A percentile compares a stretch with the other conserved stretches of the same genome.
These are phyloP conservation scores for Pyrenophora tritici-repentis DNA, from an alignment of 2,329 filamentous ascomycete genomes.

Conservation along the genomic window DNA sequence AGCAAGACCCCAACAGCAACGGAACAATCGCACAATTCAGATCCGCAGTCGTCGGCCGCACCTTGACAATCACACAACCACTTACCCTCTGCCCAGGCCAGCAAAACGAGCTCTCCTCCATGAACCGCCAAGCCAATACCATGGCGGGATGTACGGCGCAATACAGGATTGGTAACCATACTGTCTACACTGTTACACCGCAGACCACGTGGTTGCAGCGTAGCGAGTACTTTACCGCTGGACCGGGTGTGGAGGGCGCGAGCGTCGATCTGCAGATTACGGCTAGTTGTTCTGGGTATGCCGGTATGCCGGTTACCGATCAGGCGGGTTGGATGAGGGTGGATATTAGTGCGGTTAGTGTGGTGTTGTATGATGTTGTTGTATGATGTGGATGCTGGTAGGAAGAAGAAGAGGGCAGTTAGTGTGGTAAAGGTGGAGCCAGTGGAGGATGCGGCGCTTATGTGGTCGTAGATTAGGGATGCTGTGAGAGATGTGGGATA, in stretches of 20 bases:
- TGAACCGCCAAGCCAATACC: constrained; percentile 16
- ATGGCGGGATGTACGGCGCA: constrained; percentile 25
- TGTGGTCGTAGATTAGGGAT: too few relatives aligned
- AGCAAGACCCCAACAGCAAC: constrained; percentile 6
- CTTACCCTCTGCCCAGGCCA: constrained; percentile 35
- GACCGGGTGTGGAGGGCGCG: constrained; percentile 18
- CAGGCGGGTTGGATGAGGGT: constrained; percentile 18
- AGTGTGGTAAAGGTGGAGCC: background rate
- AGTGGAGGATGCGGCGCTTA: background rate
- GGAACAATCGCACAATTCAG: constrained; percentile 29
- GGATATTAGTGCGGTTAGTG: constrained; percentile 13
- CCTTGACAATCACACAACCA: constrained; percentile 29
- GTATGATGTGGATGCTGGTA: background rate
- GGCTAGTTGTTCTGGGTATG: constrained; percentile 28
- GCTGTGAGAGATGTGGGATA: too few relatives aligned
- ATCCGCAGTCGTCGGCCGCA: constrained; percentile 25
- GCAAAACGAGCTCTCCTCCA: constrained; percentile 23
- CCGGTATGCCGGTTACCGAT: constrained; percentile 19
- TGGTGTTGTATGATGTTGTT: constrained; percentile 1
- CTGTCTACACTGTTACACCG: constrained; percentile 23
- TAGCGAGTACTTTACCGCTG: constrained; percentile 26
- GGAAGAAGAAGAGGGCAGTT: background rate
- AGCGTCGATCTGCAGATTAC: constrained; percentile 29
- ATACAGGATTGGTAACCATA: constrained; percentile 21
- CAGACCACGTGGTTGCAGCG: constrained; percentile 19